Percentiles rank a stretch among this genome's conserved stretches.
phyloP scores from a whole-genome alignment of 2,329 filamentous ascomycete genomes.

The Aspergillus nomiae region DNA sequence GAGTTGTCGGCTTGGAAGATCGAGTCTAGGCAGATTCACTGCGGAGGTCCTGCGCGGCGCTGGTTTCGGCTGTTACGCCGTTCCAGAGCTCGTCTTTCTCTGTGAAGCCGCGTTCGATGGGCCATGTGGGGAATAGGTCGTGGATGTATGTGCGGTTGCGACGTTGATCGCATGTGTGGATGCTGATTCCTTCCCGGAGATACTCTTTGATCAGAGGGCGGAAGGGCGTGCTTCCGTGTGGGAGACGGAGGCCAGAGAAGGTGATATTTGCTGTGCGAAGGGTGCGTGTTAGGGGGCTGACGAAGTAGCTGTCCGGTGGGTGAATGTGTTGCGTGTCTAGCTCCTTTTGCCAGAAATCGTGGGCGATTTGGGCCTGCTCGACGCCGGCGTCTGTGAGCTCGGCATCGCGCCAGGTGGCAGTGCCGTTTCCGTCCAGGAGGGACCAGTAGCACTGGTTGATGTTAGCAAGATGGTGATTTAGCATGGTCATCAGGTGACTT shows the following conservation, averaged over 20 bases:
- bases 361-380: slow-evolving; percentile 49
- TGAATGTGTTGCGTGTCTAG: slow-evolving; percentile 52
- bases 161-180: slow-evolving; percentile 63
- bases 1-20: slow-evolving; percentile 48
- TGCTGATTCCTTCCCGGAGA: slow-evolving; percentile 59
- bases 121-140: slow-evolving; percentile 50
- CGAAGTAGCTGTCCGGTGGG: slow-evolving; percentile 57
- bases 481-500: no score
- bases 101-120: slow-evolving; percentile 54
- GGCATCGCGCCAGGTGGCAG: slow-evolving; percentile 59
- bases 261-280: slow-evolving; percentile 58
- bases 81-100: slow-evolving; percentile 59
- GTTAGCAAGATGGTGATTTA: neutral
- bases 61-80: slow-evolving; percentile 50
- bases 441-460: slow-evolving; percentile 56
- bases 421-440: slow-evolving; percentile 57
- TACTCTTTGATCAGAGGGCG: slow-evolving; percentile 58
- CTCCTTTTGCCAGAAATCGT: slow-evolving; percentile 53
- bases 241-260: slow-evolving; percentile 51
- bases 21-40: slow-evolving; percentile 51
- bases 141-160: slow-evolving; percentile 52
- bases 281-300: slow-evolving; percentile 59
- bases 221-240: slow-evolving; percentile 45
- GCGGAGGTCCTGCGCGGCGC: slow-evolving; percentile 50
- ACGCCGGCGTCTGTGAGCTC: slow-evolving; percentile 55